Evolutionary conservation across 2,329 filamentous ascomycete species (phyloP), one percentile per base, ranked within the genome.

Genomic region (Alternaria longipes): DNA sequence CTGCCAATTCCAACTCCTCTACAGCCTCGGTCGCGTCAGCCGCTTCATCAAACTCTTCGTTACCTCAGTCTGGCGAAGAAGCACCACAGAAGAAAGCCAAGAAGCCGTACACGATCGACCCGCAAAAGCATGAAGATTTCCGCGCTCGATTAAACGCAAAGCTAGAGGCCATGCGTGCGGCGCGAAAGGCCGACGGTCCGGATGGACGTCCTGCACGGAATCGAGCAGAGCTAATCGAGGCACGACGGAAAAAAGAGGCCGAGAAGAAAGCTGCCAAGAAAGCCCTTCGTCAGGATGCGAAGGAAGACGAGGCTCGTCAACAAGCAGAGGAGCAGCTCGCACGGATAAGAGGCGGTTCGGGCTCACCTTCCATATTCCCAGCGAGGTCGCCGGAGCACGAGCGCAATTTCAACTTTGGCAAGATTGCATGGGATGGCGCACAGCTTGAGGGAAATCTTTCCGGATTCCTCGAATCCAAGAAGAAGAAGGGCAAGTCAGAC

Each of bases 381-480:
- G 85, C 84, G n/a, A 67, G 73, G 38, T 74, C 76, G 40, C 83
- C 84, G n/a, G 78, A 80, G 24, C 66, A 76, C 32, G 75, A 85
- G 64, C 90, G 88, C 74, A 91, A 90, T 81, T 96, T 97, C 76
- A 89, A 92, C 6, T 99, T 98, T 78, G 93, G 94, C 32, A 90
- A 92, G 36, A 89, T 99, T n/a, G 89, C 92, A 11, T 99, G 98
- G 77, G 94, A 98, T 75, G 94, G 94, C 40, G 87, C 92, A 53
- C 86, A 91, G 64, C 84, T 96, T 50, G 92, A 94, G 52, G 87
- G 92, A 62, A 88, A 90, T 59, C 84, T 91, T 18, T 83, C 83
- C 5, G 82, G 81, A 44, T 81, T 90, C 18, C 80, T 91, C 16
- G 89, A 90, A 55, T 85, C 88, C 63, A 87, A 86, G 73, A 92